Evolutionary conservation across 1,139 yeast species (phyloP).

Genomic region (Saccharomyces uvarum): DNA sequence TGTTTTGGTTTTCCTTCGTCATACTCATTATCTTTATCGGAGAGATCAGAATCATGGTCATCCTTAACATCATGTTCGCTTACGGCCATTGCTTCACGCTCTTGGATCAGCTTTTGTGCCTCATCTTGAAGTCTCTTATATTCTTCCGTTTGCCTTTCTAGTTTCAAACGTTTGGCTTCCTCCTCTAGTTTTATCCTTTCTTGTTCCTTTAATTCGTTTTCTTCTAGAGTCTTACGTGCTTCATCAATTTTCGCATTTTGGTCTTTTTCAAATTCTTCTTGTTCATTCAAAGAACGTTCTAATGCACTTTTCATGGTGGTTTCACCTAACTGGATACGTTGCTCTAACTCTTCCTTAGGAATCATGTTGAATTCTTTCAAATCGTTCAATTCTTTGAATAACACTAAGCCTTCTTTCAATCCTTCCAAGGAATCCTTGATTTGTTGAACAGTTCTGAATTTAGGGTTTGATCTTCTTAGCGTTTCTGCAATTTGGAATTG

Average conservation of each 20-base stretch:
- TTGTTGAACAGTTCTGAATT: slow-evolving; percentile 55
- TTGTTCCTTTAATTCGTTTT: slow-evolving; percentile 50
- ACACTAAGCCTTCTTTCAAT: slow-evolving; percentile 54
- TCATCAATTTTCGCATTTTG: slow-evolving; percentile 58
- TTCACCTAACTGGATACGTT: slow-evolving; percentile 78
- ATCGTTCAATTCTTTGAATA: slow-evolving; percentile 54
- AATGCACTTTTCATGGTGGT: slow-evolving; percentile 68
- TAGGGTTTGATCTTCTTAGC: slow-evolving; percentile 54
- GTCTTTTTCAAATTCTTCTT: slow-evolving; percentile 55
- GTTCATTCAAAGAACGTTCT: slow-evolving; percentile 63
- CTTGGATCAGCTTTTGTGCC: slow-evolving; percentile 51
- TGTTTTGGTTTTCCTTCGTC: slow-evolving; percentile 19
- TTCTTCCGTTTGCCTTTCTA: slow-evolving; percentile 45
- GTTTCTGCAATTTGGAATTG: slow-evolving; percentile 85
- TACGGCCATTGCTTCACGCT: slow-evolving; percentile 32
- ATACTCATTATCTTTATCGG: slow-evolving; percentile 24
- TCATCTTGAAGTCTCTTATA: slow-evolving; percentile 69
- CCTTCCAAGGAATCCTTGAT: slow-evolving; percentile 52
- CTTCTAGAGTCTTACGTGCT: slow-evolving; percentile 40
- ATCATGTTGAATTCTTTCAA: slow-evolving; percentile 57
- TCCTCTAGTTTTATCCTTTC: slow-evolving; percentile 43
- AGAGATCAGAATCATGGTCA: slow-evolving; percentile 27
- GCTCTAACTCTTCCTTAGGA: slow-evolving; percentile 68
- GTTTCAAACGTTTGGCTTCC: slow-evolving; percentile 41
- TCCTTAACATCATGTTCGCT: slow-evolving; percentile 35